Conservation (phyloP, 495 filamentous ascomycete genomes). For the Annulohypoxylon nitens region DNA sequence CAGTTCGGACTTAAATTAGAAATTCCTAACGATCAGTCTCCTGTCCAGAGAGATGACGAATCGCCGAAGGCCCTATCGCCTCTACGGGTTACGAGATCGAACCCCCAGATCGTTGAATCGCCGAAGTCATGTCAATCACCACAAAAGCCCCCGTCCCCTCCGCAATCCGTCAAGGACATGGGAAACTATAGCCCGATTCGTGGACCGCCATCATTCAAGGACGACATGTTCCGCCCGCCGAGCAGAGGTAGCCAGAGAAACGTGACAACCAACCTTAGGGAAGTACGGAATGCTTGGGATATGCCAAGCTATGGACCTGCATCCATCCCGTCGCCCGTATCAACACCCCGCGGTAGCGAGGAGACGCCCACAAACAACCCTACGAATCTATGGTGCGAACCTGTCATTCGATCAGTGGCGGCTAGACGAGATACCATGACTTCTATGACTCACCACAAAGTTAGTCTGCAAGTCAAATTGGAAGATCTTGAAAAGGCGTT, state of each 20-base stretch:
- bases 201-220: conserved; percentile 20
- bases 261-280: conserved; percentile 35
- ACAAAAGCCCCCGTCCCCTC: conserved; percentile 47
- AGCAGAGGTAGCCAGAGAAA: conserved; percentile 37
- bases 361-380: conserved; percentile 40
- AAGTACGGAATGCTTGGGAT: conserved; percentile 35
- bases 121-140: conserved; percentile 29
- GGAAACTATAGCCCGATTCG: conserved; percentile 19
- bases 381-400: conserved; percentile 42
- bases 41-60: conserved; percentile 51
- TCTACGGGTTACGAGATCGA: conserved; percentile 48
- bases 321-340: conserved; percentile 47
- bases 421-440: conserved; percentile 61
- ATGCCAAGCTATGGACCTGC: conserved; percentile 42
- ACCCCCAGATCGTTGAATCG: conserved; percentile 19
- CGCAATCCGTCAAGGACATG: conserved; percentile 42
- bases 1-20: conserved; percentile 47
- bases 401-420: conserved; percentile 57
- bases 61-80: conserved; percentile 47
- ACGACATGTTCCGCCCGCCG: conserved; percentile 28
- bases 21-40: conserved; percentile 42
- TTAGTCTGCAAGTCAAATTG: conserved; percentile 62
- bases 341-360: conserved; percentile 47
- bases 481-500: conserved; percentile 55
- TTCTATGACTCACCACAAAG: conserved; percentile 48